Evolutionary conservation across 2,329 filamentous ascomycete genomes (phyloP).

Genomic region (Nigrograna mackinnonii): DNA sequence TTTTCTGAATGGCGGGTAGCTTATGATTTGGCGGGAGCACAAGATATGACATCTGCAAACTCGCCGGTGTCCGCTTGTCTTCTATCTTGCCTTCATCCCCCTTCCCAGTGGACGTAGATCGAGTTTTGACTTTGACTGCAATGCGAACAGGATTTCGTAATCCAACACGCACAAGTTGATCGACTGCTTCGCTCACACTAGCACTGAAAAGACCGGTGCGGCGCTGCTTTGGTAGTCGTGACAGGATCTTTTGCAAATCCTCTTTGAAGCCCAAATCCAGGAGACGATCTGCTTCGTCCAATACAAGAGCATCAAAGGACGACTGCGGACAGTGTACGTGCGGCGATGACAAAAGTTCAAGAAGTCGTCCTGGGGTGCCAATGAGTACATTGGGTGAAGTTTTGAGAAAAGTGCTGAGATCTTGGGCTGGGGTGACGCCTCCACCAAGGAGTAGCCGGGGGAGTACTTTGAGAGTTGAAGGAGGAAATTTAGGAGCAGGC

Average conservation of each 20-base stretch:
- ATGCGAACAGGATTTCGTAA: slow-evolving; percentile 94
- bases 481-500: slow-evolving; percentile 44
- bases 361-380: slow-evolving; percentile 84
- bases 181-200: slow-evolving; percentile 92
- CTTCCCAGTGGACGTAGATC: slow-evolving; percentile 31
- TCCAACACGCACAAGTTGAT: slow-evolving; percentile 89
- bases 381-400: slow-evolving; percentile 87
- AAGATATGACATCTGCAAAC: slow-evolving; percentile 88
- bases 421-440: slow-evolving; percentile 78
- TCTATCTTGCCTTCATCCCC: slow-evolving; percentile 66
- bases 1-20: slow-evolving; percentile 70
- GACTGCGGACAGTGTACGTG: slow-evolving; percentile 88
- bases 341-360: slow-evolving; percentile 83
- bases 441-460: slow-evolving; percentile 84
- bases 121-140: slow-evolving; percentile 80
- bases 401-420: slow-evolving; percentile 82
- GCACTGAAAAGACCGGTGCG: slow-evolving; percentile 94
- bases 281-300: slow-evolving; percentile 92
- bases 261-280: slow-evolving; percentile 94
- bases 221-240: slow-evolving; percentile 85
- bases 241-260: slow-evolving; percentile 83
- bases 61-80: slow-evolving; percentile 87
- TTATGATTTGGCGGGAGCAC: slow-evolving; percentile 77
- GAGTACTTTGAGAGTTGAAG: slow-evolving; percentile 64
- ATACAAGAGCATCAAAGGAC: slow-evolving; percentile 86